Evolutionary conservation across 2,329 filamentous ascomycete species (phyloP).

Genomic region (Colletotrichum tofieldiae): DNA sequence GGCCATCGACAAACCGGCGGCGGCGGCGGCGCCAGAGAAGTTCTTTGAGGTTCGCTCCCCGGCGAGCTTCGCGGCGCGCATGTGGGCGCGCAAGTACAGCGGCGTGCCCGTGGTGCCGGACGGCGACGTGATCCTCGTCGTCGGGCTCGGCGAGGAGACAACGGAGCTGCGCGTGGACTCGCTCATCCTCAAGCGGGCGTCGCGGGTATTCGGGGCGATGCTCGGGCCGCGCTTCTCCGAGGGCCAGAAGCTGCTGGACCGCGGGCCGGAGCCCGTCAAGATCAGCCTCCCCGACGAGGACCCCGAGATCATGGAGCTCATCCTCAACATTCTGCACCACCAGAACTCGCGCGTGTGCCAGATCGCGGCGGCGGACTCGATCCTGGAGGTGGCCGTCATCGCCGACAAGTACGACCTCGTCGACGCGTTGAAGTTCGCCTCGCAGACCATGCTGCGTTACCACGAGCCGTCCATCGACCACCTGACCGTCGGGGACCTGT

Average conservation of each 20-base stretch:
- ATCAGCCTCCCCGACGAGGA: conserved; percentile 52
- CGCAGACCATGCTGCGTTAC: conserved; percentile 39
- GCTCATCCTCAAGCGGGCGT: conserved; percentile 47
- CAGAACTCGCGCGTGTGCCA: conserved; percentile 48
- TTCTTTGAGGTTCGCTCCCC: conserved; percentile 41
- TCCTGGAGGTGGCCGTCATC: conserved; percentile 49
- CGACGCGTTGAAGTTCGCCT: conserved; percentile 37
- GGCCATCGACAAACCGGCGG: conserved; percentile 34
- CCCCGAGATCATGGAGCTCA: conserved; percentile 49
- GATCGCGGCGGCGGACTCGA: conserved; percentile 46
- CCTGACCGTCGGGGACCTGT: conserved; percentile 40
- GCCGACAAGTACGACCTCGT: conserved; percentile 49
- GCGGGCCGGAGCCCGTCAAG: conserved; percentile 42
- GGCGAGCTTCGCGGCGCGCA: conserved; percentile 41
- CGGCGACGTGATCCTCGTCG: conserved; percentile 46
- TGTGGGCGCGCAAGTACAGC: conserved; percentile 38
- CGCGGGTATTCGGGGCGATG: conserved; percentile 49
- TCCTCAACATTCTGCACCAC: conserved; percentile 53
- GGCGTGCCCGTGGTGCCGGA: conserved; percentile 40
- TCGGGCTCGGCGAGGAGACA: conserved; percentile 42
- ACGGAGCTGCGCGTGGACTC: conserved; percentile 43
- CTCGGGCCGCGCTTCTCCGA: conserved; percentile 46
- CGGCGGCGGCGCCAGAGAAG: conserved; percentile 20
- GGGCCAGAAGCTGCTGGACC: conserved; percentile 43
- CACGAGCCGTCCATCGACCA: conserved; percentile 40